phyloP scores from a whole-genome alignment of 1,284 basidiomycete genomes.

The Pseudomicrostroma phylloplanum region DNA sequence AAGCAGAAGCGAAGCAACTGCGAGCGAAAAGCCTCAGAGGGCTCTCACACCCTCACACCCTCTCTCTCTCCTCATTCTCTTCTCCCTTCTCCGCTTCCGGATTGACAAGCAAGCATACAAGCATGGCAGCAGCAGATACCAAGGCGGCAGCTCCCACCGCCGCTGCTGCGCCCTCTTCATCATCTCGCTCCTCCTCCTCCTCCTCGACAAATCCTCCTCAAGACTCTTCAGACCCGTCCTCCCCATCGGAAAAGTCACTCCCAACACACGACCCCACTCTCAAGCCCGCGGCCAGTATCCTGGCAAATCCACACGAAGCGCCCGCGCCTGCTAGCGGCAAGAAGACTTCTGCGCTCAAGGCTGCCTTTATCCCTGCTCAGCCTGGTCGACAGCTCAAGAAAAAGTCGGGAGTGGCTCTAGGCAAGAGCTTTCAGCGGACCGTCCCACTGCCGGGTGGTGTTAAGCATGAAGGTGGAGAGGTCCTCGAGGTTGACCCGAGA shows the following conservation, averaged over 20 bases:
- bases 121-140: too few relatives aligned
- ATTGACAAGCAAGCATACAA: too few relatives aligned
- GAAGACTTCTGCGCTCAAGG: conserved; percentile 18
- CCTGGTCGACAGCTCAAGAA: conserved; percentile 31
- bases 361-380: conserved; percentile 31
- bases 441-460: conserved; percentile 19
- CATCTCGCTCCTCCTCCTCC: too few relatives aligned
- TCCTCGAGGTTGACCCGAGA: conserved; percentile 35
- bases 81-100: too few relatives aligned
- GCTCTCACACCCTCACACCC: too few relatives aligned
- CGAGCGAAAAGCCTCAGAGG: too few relatives aligned
- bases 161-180: too few relatives aligned
- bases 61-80: too few relatives aligned
- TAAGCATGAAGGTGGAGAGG: conserved; percentile 29
- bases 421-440: conserved; percentile 31
- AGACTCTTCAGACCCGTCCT: too few relatives aligned
- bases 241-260: background rate
- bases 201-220: too few relatives aligned
- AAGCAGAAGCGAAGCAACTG: too few relatives aligned
- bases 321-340: conserved; percentile 9
- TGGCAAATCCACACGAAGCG: conserved; percentile 31
- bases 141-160: too few relatives aligned
- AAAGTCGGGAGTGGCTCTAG: conserved; percentile 24
- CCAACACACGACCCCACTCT: conserved; percentile 1
- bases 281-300: conserved; percentile 15